Conservation (phyloP, 495 filamentous ascomycete genomes). For the Staphylotrichum longicolle region DNA sequence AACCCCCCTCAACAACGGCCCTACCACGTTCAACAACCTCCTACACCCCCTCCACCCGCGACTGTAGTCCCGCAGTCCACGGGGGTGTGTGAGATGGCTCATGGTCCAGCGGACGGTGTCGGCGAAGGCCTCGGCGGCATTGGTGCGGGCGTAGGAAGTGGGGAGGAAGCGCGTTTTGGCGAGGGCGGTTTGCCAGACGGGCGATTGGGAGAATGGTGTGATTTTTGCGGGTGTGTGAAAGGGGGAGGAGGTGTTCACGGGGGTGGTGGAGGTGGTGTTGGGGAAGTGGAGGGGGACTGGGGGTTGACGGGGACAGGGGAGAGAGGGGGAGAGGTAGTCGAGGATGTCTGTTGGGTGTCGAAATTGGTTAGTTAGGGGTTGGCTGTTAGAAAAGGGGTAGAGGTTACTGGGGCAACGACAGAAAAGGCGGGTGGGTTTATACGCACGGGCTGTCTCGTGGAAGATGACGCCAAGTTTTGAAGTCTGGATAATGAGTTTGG, state of each 20-base stretch:
- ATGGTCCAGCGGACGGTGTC: conserved; percentile 29
- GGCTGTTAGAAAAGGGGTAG: no score
- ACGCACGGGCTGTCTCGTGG: conserved; percentile 21
- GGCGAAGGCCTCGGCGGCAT: conserved; percentile 27
- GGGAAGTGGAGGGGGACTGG: no score
- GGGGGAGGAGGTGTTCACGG: background rate
- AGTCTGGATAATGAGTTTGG: conserved; percentile 9
- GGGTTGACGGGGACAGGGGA: background rate
- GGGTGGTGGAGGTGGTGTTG: background rate
- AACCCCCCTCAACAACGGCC: conserved; percentile 13
- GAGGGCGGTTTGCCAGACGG: conserved; percentile 16
- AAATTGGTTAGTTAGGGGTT: background rate
- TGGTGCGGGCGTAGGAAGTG: conserved; percentile 23
- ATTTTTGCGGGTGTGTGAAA: background rate
- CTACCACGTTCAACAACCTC: conserved; percentile 16
- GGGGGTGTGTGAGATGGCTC: conserved; percentile 18
- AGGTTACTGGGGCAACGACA: background rate
- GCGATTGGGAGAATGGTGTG: conserved; percentile 21
- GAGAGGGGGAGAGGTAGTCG: conserved; percentile 17
- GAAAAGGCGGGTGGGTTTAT: background rate
- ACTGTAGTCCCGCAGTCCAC: conserved; percentile 19
- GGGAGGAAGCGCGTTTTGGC: conserved; percentile 20
- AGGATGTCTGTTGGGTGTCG: conserved; percentile 29
- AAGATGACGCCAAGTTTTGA: conserved; percentile 27
- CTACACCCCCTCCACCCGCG: conserved; percentile 19